These are phyloP conservation scores for Acacia confusa DNA, from an alignment of 306 rosid species.

Conservation along the genomic window DNA sequence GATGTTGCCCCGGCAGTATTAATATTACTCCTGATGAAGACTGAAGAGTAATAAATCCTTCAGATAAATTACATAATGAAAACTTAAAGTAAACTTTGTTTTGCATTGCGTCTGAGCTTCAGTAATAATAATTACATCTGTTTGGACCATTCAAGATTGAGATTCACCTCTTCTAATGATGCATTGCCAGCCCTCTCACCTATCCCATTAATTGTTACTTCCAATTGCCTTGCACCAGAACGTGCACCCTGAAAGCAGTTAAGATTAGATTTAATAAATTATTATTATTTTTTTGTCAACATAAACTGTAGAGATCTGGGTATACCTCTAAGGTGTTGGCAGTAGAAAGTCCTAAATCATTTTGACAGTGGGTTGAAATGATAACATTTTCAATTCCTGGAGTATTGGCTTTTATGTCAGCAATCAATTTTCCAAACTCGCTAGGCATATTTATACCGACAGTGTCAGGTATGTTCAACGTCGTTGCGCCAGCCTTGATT, in stretches of 20 bases:
- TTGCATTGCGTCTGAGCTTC: background rate
- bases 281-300: background rate
- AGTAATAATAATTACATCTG: conserved; percentile 7
- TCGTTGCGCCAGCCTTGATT: conserved; percentile 94
- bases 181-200: conserved; percentile 99
- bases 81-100: background rate
- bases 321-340: conserved; percentile 87
- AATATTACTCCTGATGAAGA: background rate
- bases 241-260: conserved; percentile 79
- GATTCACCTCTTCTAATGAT: conserved; percentile 84
- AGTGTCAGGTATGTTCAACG: conserved; percentile 95
- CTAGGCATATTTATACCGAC: conserved; percentile 75
- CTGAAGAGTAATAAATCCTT: background rate
- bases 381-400: conserved; percentile 83
- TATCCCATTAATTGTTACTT: conserved; percentile 95
- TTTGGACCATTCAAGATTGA: background rate
- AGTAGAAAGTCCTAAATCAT: conserved; percentile 94
- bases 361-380: conserved; percentile 97
- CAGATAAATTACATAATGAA: background rate
- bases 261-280: conserved; percentile 22
- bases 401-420: conserved; percentile 88
- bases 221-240: conserved; percentile 94
- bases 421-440: conserved; percentile 77
- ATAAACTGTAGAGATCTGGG: background rate
- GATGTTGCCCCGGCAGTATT: background rate